Evolutionary conservation across 1,139 yeast species (phyloP), one percentile per base, ranked within the genome.

Genomic region (Saccharomyces hybrid): DNA sequence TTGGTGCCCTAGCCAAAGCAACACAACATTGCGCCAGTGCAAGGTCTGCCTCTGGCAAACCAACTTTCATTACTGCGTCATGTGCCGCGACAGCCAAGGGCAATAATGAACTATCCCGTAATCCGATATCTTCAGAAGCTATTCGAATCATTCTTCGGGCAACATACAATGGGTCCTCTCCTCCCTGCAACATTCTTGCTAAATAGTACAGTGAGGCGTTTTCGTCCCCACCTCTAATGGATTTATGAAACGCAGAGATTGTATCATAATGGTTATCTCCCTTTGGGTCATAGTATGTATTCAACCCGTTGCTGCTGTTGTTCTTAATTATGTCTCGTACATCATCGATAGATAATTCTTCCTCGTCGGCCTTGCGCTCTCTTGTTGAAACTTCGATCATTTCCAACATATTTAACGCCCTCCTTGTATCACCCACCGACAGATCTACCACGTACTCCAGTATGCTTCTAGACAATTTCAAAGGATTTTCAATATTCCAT

Each of bases 181-280:
- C 98, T 2, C 96, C 91, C 55, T 81, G 79, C 3, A 93, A 74
- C 98, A 93, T 91, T 53, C 90, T 79, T 0, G 85, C 93, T 26
- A 93, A 73, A 64, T 93, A 93, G 68, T 85, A 90, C 57, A 93
- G 72, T 0, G 98, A 85, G 0, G 98, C 98, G 70, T 93, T 89
- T 0, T 93, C 85, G 65, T 91, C 85, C 0, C 88, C 80, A 0
- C 98, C 99, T 53, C 99, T 76, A 0, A 93, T 80, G 0, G 96
- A 81, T 65, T 93, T 93, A 71, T 93, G 98, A 61, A 95, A 85
- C 1, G 97, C 97, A 46, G 96, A 87, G 5, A 93, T 93, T 0
- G 96, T 82, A 67, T 93, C 99, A 69, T 93, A 95, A 68, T 93
- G 99, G 3, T 83, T 82, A 62, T 93, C 99, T 0, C 97, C 98